phyloP scores from a whole-genome alignment of 805 yeast genomes.

The Saturnispora diversa region DNA sequence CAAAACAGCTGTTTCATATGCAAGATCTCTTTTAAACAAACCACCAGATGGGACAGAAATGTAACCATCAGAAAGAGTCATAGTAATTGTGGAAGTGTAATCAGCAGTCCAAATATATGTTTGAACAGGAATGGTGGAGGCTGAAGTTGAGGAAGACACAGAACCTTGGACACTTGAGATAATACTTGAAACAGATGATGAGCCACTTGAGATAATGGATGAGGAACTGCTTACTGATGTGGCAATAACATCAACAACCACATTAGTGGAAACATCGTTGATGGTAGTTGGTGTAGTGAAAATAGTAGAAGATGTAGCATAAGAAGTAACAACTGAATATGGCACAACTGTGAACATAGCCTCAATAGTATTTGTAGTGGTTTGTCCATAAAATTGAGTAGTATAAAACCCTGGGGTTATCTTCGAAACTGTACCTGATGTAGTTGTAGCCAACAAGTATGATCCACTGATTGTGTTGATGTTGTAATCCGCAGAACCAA shows the following conservation, averaged over 20 bases:
- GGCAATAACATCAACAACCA: too few species aligned
- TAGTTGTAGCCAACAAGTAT: not conserved
- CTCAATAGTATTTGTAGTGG: not conserved
- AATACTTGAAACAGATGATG: too few species aligned
- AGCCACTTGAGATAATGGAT: too few species aligned
- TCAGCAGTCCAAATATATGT: conserved; percentile 1
- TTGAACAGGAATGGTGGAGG: not conserved
- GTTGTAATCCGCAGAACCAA: not conserved
- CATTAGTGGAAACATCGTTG: too few species aligned
- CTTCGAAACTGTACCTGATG: not conserved
- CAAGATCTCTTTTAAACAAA: conserved; percentile 3
- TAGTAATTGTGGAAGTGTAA: not conserved
- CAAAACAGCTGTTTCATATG: not conserved
- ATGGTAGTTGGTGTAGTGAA: too few species aligned
- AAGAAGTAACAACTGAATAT: not conserved
- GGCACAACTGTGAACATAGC: not conserved
- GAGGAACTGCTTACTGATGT: too few species aligned
- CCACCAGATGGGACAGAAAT: not conserved
- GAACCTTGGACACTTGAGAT: too few species aligned
- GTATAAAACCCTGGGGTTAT: not conserved
- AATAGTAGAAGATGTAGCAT: not conserved
- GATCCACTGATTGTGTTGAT: not conserved
- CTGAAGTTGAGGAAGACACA: not conserved
- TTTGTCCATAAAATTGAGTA: not conserved
- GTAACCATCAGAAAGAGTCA: not conserved